Evolutionary conservation across 306 rosid species (phyloP).

Genomic region (cucumber (Cucumis sativus)): Cucumber_9930_V3 NC_026661.2:22143501-22144000

Average conservation of each 20-base stretch:
- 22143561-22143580: conserved; percentile 44
- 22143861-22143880: conserved; percentile 80
- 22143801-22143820: conserved; percentile 25
- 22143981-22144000: conserved; percentile 71
- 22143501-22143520: conserved; percentile 44
- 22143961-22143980: conserved; percentile 94
- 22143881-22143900: conserved; percentile 77
- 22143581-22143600: conserved; percentile 20
- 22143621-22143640: not conserved
- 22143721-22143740: conserved; percentile 42
- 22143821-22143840: conserved; percentile 86
- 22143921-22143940: conserved; percentile 75
- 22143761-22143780: conserved; percentile 62
- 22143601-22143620: conserved; percentile 27
- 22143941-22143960: conserved; percentile 93
- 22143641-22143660: not conserved
- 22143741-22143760: conserved; percentile 40
- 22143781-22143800: conserved; percentile 50
- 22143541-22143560: conserved; percentile 21
- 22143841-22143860: conserved; percentile 96
- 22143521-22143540: conserved; percentile 45
- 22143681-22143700: conserved; percentile 22
- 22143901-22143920: conserved; percentile 53
- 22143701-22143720: conserved; percentile 28
- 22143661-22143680: conserved; percentile 4